Base-by-base conservation (phyloP, 2,329 filamentous ascomycete species). In the Stenocarpella maydis region DNA sequence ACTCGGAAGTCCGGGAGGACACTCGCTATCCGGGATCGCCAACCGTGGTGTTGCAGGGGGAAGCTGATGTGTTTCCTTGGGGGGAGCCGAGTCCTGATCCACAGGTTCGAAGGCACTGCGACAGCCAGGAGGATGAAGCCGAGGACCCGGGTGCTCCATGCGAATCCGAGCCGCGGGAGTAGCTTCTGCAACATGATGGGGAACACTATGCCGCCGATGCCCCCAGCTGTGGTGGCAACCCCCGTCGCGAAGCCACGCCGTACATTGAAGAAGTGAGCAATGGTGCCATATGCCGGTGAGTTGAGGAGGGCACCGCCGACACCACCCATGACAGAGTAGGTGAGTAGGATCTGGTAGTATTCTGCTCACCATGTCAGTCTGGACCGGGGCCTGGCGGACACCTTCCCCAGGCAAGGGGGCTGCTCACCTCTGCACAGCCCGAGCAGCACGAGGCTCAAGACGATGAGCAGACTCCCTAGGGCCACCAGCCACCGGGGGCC, bases 261-360 rank as follows among this genome's bases (percentile, higher is more conserved):
- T n/a, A 78, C 79, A 34, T 90, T 85, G 82, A 97, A 97, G 82
- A 89, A 97, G 77, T 97, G 93, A 0, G 91, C 91, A 47, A 95
- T 88, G 26, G 90, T 87, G 15, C 90, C 89, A 72, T 96, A 87
- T 0, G 92, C 88, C 0, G 93, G 92, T 0, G 92, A 94, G 78
- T 94, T 94, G 70, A 96, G 87, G 52, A 95, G 83, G 0, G 91
- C 92, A 2, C 91, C 91, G 15, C 92, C 92, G 0, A 92, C 74
- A 4, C 93, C 93, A 26, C 89, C 90, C 2, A 95, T 78, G 1
- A 96, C 82, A 0, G 92, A 92, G 76, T 95, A 93, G 17, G 89
- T 87, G 24, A 97, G 82, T 77, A 96, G 87, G 76, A 96, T 95
- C 64, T 97, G 92, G 84, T 91, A 95, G 78, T 93, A 95, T 74